phyloP scores from a whole-genome alignment of 2,329 filamentous ascomycete species.

The Rosellinia necatrix region DNA sequence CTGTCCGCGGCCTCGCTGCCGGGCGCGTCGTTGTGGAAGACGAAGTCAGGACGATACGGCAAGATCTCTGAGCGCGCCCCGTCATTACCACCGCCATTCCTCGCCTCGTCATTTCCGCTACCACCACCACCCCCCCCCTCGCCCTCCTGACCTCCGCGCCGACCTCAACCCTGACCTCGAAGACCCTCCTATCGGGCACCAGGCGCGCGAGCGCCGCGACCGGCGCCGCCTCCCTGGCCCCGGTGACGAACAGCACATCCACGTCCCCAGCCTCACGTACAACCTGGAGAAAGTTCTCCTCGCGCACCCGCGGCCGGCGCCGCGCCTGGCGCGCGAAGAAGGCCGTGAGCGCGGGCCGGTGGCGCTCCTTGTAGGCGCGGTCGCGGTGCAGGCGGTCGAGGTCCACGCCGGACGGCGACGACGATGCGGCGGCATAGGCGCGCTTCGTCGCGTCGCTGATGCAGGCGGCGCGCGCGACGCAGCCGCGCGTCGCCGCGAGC shows the following conservation, averaged over 20 bases:
- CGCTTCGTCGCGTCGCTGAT: conserved; percentile 63
- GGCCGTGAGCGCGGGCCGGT: conserved; percentile 55
- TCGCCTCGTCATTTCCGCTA: conserved; percentile 23
- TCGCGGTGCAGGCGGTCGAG: conserved; percentile 53
- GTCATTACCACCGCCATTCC: conserved; percentile 22
- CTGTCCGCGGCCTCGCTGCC: conserved; percentile 45
- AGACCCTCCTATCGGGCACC: conserved; percentile 54
- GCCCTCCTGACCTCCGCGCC: conserved; percentile 43
- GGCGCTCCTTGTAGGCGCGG: conserved; percentile 65
- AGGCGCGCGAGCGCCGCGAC: conserved; percentile 58
- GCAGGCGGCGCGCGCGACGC: conserved; percentile 51
- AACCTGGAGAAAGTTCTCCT: conserved; percentile 56
- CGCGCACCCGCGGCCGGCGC: conserved; percentile 50
- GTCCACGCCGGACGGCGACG: conserved; percentile 54
- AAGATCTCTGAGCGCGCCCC: conserved; percentile 31
- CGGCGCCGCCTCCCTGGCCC: conserved; percentile 65
- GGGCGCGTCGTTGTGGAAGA: conserved; percentile 56
- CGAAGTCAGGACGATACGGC: conserved; percentile 48
- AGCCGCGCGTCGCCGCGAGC: conserved; percentile 36
- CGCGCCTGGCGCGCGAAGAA: conserved; percentile 55
- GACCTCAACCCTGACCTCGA: conserved; percentile 58
- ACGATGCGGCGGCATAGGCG: conserved; percentile 58
- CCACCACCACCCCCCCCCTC: conserved; percentile 24
- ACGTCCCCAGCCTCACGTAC: conserved; percentile 48
- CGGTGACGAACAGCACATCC: conserved; percentile 65